phyloP scores from a whole-genome alignment of 73 alveolate species.

The Blepharisma japonicum region DNA sequence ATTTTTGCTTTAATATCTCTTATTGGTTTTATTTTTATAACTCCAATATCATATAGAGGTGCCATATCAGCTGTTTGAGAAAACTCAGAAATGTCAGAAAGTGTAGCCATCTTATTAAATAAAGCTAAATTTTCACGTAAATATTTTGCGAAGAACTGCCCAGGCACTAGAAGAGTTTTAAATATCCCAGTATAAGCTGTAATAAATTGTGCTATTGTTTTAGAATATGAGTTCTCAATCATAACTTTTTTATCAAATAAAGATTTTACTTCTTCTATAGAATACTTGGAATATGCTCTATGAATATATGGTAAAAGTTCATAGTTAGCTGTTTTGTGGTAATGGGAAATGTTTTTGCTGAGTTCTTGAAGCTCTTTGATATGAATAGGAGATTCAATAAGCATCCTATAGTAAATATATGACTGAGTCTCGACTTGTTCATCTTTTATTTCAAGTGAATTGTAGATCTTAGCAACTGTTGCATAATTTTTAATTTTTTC shows the following conservation, averaged over 20 bases:
- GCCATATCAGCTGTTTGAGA: neutral
- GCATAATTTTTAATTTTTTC: neutral
- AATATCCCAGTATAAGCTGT: neutral
- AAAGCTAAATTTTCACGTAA: neutral
- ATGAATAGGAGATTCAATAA: constrained; percentile 1
- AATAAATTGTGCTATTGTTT: neutral
- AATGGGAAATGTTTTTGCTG: neutral
- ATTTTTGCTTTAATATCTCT: constrained; percentile 10
- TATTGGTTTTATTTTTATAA: neutral
- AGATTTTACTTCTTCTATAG: constrained; percentile 24
- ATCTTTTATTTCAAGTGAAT: neutral
- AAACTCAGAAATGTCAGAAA: neutral
- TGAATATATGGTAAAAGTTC: neutral
- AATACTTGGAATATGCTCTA: constrained; percentile 11
- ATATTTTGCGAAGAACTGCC: neutral
- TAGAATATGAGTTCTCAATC: neutral
- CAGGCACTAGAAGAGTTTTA: neutral
- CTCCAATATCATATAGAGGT: neutral
- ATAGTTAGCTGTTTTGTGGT: neutral
- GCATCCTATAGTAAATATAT: neutral
- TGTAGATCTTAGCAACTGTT: neutral
- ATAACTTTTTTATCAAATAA: neutral
- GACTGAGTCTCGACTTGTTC: constrained; percentile 1
- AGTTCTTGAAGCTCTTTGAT: neutral
- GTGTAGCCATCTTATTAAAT: neutral